A percentile compares a stretch with the other conserved stretches of the same genome.
phyloP scores from a whole-genome alignment of 2,329 filamentous ascomycete species.

The Atkinsonella hypoxylon region DNA sequence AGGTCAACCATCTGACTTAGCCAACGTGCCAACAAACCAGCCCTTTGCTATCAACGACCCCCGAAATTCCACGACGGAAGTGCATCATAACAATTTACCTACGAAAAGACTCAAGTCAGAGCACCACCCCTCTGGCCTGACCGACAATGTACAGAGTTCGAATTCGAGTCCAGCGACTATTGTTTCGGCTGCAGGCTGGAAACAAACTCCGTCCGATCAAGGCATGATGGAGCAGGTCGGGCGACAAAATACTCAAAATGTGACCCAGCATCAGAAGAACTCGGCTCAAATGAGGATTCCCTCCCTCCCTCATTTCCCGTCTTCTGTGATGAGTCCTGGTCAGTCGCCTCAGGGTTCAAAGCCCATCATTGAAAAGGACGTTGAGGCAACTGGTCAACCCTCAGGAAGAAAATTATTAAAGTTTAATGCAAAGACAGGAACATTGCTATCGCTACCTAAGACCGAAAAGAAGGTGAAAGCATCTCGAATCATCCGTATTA shows the following conservation, averaged over 20 bases:
- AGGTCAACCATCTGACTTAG: slow-evolving; percentile 8
- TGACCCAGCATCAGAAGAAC: not conserved
- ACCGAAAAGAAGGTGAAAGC: slow-evolving; percentile 29
- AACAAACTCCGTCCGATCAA: not conserved
- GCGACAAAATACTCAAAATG: not conserved
- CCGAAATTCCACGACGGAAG: not conserved
- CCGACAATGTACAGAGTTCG: not conserved
- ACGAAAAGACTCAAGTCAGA: slow-evolving; percentile 5
- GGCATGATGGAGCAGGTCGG: not conserved
- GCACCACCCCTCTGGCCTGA: slow-evolving; percentile 7
- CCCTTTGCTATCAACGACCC: not conserved
- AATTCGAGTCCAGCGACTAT: not conserved
- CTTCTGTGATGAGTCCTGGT: not conserved
- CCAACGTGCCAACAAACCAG: not conserved
- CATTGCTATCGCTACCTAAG: slow-evolving; percentile 48
- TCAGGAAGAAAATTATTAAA: slow-evolving; percentile 35
- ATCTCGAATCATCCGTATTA: slow-evolving; percentile 38
- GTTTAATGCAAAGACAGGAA: slow-evolving; percentile 49
- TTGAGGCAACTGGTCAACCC: slow-evolving; percentile 4
- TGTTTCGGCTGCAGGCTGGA: not conserved
- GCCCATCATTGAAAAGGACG: not conserved
- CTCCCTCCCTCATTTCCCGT: not conserved
- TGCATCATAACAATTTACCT: not conserved
- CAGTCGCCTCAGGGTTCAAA: not conserved
- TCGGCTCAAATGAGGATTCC: not conserved